Evolutionary conservation across 495 filamentous ascomycete genomes (phyloP).

Genomic region (Talaromyces borbonicus): DNA sequence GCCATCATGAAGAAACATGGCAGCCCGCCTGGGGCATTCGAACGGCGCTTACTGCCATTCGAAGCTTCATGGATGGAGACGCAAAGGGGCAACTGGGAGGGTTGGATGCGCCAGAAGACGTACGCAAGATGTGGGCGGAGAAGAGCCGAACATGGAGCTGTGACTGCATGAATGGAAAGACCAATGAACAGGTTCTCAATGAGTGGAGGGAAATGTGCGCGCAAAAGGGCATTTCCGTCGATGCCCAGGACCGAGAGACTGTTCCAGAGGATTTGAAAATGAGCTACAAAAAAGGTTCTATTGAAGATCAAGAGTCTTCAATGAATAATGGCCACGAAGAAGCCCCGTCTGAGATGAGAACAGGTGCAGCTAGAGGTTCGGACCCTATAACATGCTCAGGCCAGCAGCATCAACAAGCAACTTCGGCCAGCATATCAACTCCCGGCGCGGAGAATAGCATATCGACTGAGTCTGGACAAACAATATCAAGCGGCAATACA

Average conservation of each 20-base stretch:
- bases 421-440: constrained; percentile 6
- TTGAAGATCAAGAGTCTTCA: constrained; percentile 21
- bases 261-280: constrained; percentile 40
- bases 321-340: neutral
- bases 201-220: constrained; percentile 51
- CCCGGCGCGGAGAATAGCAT: no score
- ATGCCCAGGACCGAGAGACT: constrained; percentile 24
- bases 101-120: constrained; percentile 56
- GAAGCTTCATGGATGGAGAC: constrained; percentile 44
- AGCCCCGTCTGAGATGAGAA: no score
- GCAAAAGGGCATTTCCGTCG: constrained; percentile 40
- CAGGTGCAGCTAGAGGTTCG: no score
- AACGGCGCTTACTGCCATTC: constrained; percentile 43
- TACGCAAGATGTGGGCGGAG: constrained; percentile 54
- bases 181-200: constrained; percentile 61
- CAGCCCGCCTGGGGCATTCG: constrained; percentile 95
- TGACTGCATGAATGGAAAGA: constrained; percentile 47
- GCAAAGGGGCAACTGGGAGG: constrained; percentile 73
- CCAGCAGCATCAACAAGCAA: no score
- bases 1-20: constrained; percentile 97
- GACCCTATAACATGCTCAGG: no score
- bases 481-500: no score
- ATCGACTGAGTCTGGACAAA: no score
- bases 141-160: constrained; percentile 55
- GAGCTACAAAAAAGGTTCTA: constrained; percentile 31